These are phyloP conservation scores for Dactylella cylindrospora DNA, from an alignment of 2,329 filamentous ascomycete genomes.

Conservation along the genomic window DNA sequence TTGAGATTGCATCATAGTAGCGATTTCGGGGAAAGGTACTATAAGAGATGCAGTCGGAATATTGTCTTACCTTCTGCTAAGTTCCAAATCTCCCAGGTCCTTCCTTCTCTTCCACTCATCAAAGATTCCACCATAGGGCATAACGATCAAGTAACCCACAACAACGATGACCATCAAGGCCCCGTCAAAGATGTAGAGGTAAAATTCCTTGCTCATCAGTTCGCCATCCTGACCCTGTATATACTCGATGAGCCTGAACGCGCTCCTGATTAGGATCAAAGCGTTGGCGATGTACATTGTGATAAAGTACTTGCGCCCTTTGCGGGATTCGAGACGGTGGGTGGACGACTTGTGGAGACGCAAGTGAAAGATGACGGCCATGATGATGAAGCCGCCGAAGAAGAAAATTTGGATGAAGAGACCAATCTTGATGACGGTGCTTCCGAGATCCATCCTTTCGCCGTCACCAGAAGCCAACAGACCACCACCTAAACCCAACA, in stretches of 20 bases:
- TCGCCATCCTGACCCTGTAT: constrained; percentile 54
- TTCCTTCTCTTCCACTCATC: constrained; percentile 41
- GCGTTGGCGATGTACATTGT: constrained; percentile 54
- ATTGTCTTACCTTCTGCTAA: constrained; percentile 24
- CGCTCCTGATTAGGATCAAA: constrained; percentile 57
- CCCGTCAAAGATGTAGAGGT: constrained; percentile 57
- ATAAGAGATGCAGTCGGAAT: no score
- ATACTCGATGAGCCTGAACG: constrained; percentile 59
- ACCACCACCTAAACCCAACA: constrained; percentile 51
- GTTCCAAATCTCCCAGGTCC: constrained; percentile 28
- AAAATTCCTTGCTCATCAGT: constrained; percentile 55
- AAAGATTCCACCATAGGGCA: constrained; percentile 32
- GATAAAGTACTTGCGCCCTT: constrained; percentile 26
- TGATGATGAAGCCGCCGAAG: constrained; percentile 60
- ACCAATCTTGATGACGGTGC: constrained; percentile 60
- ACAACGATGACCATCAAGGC: constrained; percentile 54
- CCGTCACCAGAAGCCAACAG: constrained; percentile 50
- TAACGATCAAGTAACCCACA: constrained; percentile 24
- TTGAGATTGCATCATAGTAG: no score
- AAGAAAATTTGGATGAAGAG: constrained; percentile 62
- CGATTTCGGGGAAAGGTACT: no score
- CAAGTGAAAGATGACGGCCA: constrained; percentile 57
- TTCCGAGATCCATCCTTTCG: constrained; percentile 51
- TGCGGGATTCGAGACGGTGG: constrained; percentile 4
- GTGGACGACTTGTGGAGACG: constrained; percentile 9